Evolutionary conservation across 2,329 filamentous ascomycete species (phyloP).

Genomic region (Penicillium sp.): DNA sequence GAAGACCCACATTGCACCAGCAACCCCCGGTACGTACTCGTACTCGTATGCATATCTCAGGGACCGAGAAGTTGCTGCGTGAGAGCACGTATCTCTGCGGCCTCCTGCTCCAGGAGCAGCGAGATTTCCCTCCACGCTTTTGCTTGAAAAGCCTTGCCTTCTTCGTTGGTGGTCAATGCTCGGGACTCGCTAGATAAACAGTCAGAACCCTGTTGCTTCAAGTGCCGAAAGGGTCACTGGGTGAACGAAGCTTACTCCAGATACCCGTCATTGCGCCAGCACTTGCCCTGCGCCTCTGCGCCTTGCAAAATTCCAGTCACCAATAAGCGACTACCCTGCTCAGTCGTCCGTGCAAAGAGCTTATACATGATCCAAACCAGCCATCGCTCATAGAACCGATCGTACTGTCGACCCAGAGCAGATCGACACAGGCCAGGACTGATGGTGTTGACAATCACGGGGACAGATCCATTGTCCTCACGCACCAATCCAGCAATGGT

Average conservation of each 20-base stretch:
- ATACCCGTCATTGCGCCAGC: slow-evolving; percentile 40
- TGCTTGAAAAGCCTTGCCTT: slow-evolving; percentile 33
- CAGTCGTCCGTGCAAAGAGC: slow-evolving; percentile 39
- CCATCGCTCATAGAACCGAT: slow-evolving; percentile 30
- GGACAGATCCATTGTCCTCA: slow-evolving; percentile 29
- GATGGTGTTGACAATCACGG: slow-evolving; percentile 41
- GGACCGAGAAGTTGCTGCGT: not conserved
- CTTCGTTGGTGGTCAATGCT: slow-evolving; percentile 26
- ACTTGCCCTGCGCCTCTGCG: slow-evolving; percentile 39
- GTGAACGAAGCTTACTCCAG: slow-evolving; percentile 25
- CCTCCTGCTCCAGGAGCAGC: slow-evolving; percentile 25
- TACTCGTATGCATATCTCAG: too few species aligned
- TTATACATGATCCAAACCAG: slow-evolving; percentile 30
- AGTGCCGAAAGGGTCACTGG: too few species aligned
- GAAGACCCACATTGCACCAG: too few species aligned
- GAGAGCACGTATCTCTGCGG: slow-evolving; percentile 15
- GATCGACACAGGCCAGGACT: slow-evolving; percentile 43
- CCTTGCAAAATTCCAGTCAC: slow-evolving; percentile 40
- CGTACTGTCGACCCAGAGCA: slow-evolving; percentile 38
- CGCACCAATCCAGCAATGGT: slow-evolving; percentile 29
- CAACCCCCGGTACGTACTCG: too few species aligned
- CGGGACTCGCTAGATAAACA: slow-evolving; percentile 26
- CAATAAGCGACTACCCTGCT: slow-evolving; percentile 41
- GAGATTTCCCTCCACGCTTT: slow-evolving; percentile 40
- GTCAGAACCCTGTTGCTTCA: slow-evolving; percentile 9